Evolutionary conservation across 1,139 yeast species (phyloP).

Genomic region (Blastobotrys capitulatus): DNA sequence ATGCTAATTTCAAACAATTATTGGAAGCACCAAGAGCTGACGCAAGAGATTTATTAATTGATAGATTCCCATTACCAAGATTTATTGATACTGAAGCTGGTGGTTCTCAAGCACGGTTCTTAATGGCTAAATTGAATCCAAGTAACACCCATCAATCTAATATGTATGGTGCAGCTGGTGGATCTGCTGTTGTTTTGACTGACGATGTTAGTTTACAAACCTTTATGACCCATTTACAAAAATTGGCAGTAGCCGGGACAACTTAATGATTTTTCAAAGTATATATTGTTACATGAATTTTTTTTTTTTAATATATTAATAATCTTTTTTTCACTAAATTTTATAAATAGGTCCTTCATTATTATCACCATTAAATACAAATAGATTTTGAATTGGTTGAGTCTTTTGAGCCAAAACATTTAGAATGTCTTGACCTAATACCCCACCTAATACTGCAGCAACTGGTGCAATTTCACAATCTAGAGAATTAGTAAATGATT

Average conservation of each 20-base stretch:
- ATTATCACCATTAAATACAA: constrained; percentile 65
- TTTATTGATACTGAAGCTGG: constrained; percentile 96
- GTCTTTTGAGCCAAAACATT: constrained; percentile 74
- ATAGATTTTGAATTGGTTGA: constrained; percentile 75
- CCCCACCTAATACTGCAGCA: constrained; percentile 86
- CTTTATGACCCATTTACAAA: constrained; percentile 85
- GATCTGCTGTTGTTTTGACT: constrained; percentile 78
- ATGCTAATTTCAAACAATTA: constrained; percentile 78
- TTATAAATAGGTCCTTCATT: constrained; percentile 73
- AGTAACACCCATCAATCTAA: constrained; percentile 71
- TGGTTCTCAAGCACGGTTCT: constrained; percentile 96
- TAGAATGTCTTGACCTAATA: constrained; percentile 84
- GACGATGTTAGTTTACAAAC: constrained; percentile 93
- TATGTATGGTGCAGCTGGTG: constrained; percentile 47
- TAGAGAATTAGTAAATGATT: constrained; percentile 29
- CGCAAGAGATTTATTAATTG: constrained; percentile 85
- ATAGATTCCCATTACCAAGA: constrained; percentile 95
- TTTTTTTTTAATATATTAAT: too few species aligned
- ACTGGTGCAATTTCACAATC: constrained; percentile 76
- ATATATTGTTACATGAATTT: too few species aligned
- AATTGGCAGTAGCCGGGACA: constrained; percentile 60
- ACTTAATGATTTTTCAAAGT: too few species aligned
- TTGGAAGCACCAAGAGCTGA: constrained; percentile 88
- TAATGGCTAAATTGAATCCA: constrained; percentile 90
- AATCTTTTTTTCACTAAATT: constrained; percentile 28